phyloP scores from a whole-genome alignment of 768 basidiomycete genomes.

The Lactarius quietus region DNA sequence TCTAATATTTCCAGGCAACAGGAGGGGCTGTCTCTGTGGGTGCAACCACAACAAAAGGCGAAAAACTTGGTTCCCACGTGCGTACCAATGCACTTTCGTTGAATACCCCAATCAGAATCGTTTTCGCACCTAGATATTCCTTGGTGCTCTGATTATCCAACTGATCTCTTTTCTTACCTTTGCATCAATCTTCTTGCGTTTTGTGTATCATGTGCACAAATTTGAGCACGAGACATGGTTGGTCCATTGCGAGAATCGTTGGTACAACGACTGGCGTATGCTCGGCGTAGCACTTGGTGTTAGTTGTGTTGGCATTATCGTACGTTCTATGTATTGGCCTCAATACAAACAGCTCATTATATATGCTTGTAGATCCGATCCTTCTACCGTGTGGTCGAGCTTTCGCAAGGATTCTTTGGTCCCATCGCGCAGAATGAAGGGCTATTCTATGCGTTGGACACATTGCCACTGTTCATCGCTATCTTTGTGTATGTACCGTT shows the following conservation, averaged over 20 bases:
- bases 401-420: slow-evolving; percentile 60
- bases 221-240: slow-evolving; percentile 41
- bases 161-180: slow-evolving; percentile 25
- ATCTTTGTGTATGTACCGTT: slow-evolving; percentile 52
- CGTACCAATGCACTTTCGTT: slow-evolving; percentile 18
- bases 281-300: slow-evolving; percentile 48
- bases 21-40: slow-evolving; percentile 48
- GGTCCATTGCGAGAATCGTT: slow-evolving; percentile 37
- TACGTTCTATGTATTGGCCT: slow-evolving; percentile 33
- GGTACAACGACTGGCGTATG: slow-evolving; percentile 57
- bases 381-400: slow-evolving; percentile 52
- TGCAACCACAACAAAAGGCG: slow-evolving; percentile 32
- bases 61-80: slow-evolving; percentile 37
- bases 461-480: slow-evolving; percentile 61
- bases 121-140: slow-evolving; percentile 5
- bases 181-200: slow-evolving; percentile 41
- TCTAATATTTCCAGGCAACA: slow-evolving; percentile 36
- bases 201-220: slow-evolving; percentile 38
- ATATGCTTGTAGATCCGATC: slow-evolving; percentile 53
- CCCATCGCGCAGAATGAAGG: slow-evolving; percentile 53
- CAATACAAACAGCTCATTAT: neutral
- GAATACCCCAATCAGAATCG: neutral
- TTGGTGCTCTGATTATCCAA: slow-evolving; percentile 18
- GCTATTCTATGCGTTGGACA: slow-evolving; percentile 66
- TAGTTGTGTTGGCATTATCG: slow-evolving; percentile 62